These are phyloP conservation scores for Termitomyces sp. DNA, from an alignment of 768 basidiomycete genomes.

Conservation along the genomic window DNA sequence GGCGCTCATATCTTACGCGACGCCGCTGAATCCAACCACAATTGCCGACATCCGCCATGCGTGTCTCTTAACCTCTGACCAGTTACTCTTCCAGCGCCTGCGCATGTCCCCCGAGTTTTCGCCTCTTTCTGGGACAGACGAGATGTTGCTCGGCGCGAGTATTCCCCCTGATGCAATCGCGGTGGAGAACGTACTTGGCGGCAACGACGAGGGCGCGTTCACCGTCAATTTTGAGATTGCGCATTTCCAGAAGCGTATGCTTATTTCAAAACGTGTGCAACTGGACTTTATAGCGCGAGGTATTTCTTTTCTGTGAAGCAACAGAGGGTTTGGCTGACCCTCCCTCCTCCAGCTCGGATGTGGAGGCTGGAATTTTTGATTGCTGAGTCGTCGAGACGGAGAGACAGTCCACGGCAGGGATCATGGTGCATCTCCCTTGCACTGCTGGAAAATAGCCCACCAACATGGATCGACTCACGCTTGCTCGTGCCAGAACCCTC, in stretches of 20 bases:
- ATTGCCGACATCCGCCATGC: constrained; percentile 58
- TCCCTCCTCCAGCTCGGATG: constrained; percentile 39
- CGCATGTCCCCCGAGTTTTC: constrained; percentile 48
- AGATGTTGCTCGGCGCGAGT: constrained; percentile 22
- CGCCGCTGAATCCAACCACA: constrained; percentile 36
- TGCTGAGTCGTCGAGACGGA: constrained; percentile 13
- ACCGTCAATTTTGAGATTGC: constrained; percentile 45
- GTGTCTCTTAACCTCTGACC: constrained; percentile 59
- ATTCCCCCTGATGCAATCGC: constrained; percentile 39
- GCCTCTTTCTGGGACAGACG: constrained; percentile 48
- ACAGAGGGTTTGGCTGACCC: too few relatives aligned
- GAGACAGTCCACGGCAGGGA: constrained; percentile 21
- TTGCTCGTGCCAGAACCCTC: constrained; percentile 35
- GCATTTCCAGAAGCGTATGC: constrained; percentile 68
- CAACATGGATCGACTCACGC: constrained; percentile 51
- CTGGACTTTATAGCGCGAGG: constrained; percentile 65
- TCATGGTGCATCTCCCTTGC: constrained; percentile 48
- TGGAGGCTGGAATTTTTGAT: constrained; percentile 48
- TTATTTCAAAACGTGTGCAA: constrained; percentile 46
- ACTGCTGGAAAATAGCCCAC: constrained; percentile 50
- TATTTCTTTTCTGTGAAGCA: constrained; percentile 1
- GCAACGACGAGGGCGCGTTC: constrained; percentile 50
- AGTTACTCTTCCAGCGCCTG: constrained; percentile 55
- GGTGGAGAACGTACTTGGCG: constrained; percentile 20
- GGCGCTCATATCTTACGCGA: constrained; percentile 46